These are phyloP conservation scores for Wickerhamiella spandovensis DNA, from an alignment of 805 yeast species.

Conservation along the genomic window DNA sequence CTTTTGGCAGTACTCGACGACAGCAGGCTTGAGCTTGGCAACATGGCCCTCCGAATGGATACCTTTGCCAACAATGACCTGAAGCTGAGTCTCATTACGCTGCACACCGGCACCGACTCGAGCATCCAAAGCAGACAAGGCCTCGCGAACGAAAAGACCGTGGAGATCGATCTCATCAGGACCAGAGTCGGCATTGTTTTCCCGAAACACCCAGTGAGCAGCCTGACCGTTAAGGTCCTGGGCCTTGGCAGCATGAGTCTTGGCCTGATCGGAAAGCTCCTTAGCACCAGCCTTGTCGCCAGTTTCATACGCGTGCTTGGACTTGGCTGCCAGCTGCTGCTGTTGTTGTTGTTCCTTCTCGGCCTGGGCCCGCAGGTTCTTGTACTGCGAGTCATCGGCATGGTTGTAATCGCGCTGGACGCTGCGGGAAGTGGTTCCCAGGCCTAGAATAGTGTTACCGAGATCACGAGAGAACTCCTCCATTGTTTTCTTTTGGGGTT, in stretches of 20 bases:
- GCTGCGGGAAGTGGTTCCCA: constrained; percentile 1
- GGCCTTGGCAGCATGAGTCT: constrained; percentile 43
- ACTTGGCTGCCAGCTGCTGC: constrained; percentile 42
- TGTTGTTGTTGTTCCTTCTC: constrained; percentile 48
- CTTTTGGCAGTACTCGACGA: constrained; percentile 61
- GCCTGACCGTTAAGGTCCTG: constrained; percentile 66
- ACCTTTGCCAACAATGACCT: constrained; percentile 90
- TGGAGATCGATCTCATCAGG: constrained; percentile 84
- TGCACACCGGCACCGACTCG: constrained; percentile 47
- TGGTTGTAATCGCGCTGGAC: constrained; percentile 26
- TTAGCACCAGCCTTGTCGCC: constrained; percentile 71
- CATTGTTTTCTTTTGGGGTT: background rate
- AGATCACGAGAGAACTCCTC: background rate
- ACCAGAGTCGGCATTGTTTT: constrained; percentile 78
- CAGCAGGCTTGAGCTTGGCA: constrained; percentile 82
- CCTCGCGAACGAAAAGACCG: constrained; percentile 83
- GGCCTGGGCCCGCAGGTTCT: constrained; percentile 51
- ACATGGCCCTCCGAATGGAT: constrained; percentile 68
- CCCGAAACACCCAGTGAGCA: constrained; percentile 49
- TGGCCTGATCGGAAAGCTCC: constrained; percentile 55
- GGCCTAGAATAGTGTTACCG: constrained; percentile 1
- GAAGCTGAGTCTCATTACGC: constrained; percentile 46
- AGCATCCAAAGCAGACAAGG: constrained; percentile 58
- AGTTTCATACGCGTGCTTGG: constrained; percentile 60
- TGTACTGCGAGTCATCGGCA: constrained; percentile 35